Evolutionary conservation across 1,139 yeast genomes (phyloP), one percentile per base, ranked within the genome.

Genomic region (Hyphopichia burtonii): DNA sequence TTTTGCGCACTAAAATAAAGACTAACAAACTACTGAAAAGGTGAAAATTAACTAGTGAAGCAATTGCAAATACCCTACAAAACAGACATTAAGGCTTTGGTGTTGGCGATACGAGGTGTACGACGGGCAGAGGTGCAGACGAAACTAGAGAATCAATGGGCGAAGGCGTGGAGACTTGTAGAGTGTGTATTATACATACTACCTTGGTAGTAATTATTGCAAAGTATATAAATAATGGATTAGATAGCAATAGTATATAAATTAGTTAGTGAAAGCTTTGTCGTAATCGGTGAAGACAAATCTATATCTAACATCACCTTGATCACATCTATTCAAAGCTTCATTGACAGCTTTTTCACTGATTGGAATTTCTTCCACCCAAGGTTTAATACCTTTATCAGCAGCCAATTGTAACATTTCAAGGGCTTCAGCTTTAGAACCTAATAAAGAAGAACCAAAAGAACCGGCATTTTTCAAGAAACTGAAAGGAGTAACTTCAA

Each of bases 291-390:
- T 75, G 53, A 83, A 66, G 9, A 82, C 83, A 54, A 80, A 76
- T 67, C 89, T 78, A 60, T 82, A 84, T 51, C 76, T 75, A 43
- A 80, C 84, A 47, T 82, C 83, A 53, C 82, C 81, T 25, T 63
- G 49, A 41, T 54, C 56, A 38, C 61, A 55, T 51, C 69, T 63
- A 28, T 61, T 52, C 51, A 70, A 61, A 3, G 66, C 74, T 32
- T 46, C 50, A 18, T 55, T 48, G 38, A 61, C 55, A 42, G 57
- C 59, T 46, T 52, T 58, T 52, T 58, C 74, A 47, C 56, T 54
- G 41, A 72, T 65, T 32, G 72, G 72, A 34, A 71, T 55, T 45
- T 59, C 66, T 56, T 74, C 78, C 42, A 70, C 58, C 70, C 73
- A 65, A 32, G 77, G 74, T 53, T 61, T 64, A 44, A 74, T 56